Conservation (phyloP, 2,329 filamentous ascomycete genomes). For the Seiridium cupressi region DNA sequence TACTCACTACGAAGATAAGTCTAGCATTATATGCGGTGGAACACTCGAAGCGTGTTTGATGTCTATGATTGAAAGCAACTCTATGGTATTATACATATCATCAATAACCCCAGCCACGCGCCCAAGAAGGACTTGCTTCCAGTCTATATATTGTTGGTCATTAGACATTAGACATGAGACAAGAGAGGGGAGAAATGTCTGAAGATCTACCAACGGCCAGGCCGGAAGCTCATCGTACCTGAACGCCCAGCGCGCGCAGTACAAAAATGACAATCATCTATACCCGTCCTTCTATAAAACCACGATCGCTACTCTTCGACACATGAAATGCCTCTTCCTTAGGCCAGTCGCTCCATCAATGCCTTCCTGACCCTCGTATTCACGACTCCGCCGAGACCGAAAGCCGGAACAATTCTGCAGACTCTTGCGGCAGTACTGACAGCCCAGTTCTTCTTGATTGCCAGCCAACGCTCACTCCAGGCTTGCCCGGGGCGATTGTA, state of each 20-base stretch:
- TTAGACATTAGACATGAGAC: constrained; percentile 3
- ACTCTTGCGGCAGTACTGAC: constrained; percentile 74
- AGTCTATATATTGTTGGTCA: constrained; percentile 8
- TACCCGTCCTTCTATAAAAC: no score
- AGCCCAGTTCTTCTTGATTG: constrained; percentile 73
- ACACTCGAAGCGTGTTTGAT: no score
- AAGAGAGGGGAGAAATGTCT: no score
- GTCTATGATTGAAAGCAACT: no score
- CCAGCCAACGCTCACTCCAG: constrained; percentile 60
- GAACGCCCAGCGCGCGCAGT: no score
- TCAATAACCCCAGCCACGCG: background rate
- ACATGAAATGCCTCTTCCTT: background rate
- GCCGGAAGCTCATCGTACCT: no score
- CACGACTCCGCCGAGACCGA: constrained; percentile 83
- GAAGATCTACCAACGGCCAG: no score
- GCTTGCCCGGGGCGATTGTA: constrained; percentile 65
- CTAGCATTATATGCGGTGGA: no score
- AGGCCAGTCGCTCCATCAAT: constrained; percentile 62
- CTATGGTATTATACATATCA: no score
- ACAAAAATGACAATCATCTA: no score
- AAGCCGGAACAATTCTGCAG: constrained; percentile 83
- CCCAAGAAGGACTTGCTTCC: background rate
- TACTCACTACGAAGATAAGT: no score
- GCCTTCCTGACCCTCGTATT: constrained; percentile 69
- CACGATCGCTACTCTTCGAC: no score